Evolutionary conservation across 495 filamentous ascomycete genomes (phyloP).

Genomic region (Ascodesmis nigricans): DNA sequence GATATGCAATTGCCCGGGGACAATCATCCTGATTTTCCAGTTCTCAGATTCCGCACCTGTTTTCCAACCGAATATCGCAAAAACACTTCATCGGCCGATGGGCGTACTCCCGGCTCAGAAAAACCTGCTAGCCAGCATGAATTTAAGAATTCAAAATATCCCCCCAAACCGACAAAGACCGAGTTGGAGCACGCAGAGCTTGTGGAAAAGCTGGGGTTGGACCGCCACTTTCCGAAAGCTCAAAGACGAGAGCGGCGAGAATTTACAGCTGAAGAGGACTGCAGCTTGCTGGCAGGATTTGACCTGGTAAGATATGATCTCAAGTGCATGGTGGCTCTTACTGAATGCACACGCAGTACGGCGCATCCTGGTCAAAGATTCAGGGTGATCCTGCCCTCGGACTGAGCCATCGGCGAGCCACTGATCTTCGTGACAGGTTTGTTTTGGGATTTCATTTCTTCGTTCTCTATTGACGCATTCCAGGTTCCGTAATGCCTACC

Average conservation of each 20-base stretch:
- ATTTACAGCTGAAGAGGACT: constrained; percentile 19
- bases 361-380: constrained; percentile 21
- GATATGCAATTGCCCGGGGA: too few species aligned
- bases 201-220: constrained; percentile 17
- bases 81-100: constrained; percentile 1
- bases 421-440: constrained; percentile 22
- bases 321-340: background rate
- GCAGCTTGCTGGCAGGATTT: constrained; percentile 18
- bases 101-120: too few species aligned
- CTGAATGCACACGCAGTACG: constrained; percentile 11
- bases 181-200: constrained; percentile 20
- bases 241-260: constrained; percentile 19
- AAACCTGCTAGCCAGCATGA: constrained; percentile 11
- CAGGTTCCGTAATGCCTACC: constrained; percentile 21
- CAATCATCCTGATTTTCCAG: too few species aligned
- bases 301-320: constrained; percentile 12
- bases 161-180: constrained; percentile 16
- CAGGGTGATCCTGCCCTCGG: constrained; percentile 16
- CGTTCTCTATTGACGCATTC: constrained; percentile 4
- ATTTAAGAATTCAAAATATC: constrained; percentile 13
- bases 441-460: constrained; percentile 3
- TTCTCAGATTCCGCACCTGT: constrained; percentile 20
- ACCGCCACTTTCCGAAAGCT: constrained; percentile 15
- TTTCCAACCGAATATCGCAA: constrained; percentile 19
- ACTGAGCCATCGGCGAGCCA: constrained; percentile 19